Evolutionary conservation across 768 basidiomycete genomes (phyloP).

Genomic region (Macrolepiota albuminosa): DNA sequence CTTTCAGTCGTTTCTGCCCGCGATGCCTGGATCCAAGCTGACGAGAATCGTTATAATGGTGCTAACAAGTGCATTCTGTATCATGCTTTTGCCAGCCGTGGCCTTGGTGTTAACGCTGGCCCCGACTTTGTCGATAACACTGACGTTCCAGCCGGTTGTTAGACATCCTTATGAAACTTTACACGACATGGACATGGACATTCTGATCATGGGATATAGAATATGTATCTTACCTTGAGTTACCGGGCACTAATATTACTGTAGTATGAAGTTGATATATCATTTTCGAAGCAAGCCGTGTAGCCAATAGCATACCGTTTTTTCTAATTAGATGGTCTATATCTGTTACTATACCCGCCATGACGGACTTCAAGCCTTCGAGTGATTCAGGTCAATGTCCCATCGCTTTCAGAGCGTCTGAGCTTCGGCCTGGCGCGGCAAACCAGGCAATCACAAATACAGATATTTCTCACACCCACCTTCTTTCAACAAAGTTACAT

Average conservation of each 20-base stretch:
- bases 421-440: neutral
- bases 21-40: slow-evolving; percentile 49
- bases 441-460: slow-evolving; percentile 3
- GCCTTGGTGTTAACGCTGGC: slow-evolving; percentile 36
- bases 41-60: slow-evolving; percentile 40
- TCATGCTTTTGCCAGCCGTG: slow-evolving; percentile 45
- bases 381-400: neutral
- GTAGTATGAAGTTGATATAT: neutral
- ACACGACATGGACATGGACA: neutral
- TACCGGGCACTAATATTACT: neutral
- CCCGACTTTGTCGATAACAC: slow-evolving; percentile 22
- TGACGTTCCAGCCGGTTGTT: slow-evolving; percentile 25
- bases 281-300: neutral
- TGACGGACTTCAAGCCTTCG: neutral
- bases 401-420: neutral
- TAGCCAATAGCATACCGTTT: neutral
- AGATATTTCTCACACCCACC: slow-evolving; percentile 4
- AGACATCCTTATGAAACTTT: neutral
- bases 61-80: slow-evolving; percentile 40
- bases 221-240: neutral
- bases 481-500: slow-evolving; percentile 1
- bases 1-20: slow-evolving; percentile 37
- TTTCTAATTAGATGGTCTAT: neutral
- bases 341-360: neutral
- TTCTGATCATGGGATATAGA: neutral